Evolutionary conservation across 306 rosid genomes (phyloP).

Genomic region (Delonix regia): DNA sequence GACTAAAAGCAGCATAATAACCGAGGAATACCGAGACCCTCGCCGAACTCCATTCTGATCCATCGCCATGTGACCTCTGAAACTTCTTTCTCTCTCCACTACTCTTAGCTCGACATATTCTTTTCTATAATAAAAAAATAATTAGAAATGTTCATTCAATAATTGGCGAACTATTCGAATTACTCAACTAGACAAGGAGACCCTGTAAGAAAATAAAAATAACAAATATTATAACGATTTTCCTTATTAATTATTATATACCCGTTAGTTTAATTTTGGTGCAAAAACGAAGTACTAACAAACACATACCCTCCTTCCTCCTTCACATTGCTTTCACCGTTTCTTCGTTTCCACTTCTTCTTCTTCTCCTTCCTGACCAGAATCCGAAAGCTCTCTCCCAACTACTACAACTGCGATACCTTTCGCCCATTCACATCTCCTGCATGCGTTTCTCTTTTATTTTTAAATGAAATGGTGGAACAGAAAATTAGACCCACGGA

Average conservation of each 20-base stretch:
- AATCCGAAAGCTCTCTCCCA: conserved; percentile 63
- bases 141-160: conserved; percentile 28
- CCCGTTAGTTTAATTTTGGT: not conserved
- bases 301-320: conserved; percentile 27
- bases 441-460: not conserved
- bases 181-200: not conserved
- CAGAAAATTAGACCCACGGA: conserved; percentile 42
- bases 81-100: conserved; percentile 18
- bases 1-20: conserved; percentile 30
- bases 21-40: conserved; percentile 40
- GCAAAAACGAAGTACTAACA: conserved; percentile 62
- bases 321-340: conserved; percentile 38
- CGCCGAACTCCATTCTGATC: conserved; percentile 43
- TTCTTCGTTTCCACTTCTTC: conserved; percentile 72
- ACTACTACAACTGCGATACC: conserved; percentile 42
- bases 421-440: not conserved
- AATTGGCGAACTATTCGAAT: conserved; percentile 30
- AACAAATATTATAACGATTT: too few species aligned
- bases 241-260: not conserved
- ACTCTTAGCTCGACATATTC: not conserved
- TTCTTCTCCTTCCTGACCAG: conserved; percentile 60
- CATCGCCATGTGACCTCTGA: conserved; percentile 43
- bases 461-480: conserved; percentile 64
- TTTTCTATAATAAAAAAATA: not conserved
- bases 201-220: not conserved